Conservation (phyloP, 164 flowering plant species). For the Vitis labrusca region DNA sequence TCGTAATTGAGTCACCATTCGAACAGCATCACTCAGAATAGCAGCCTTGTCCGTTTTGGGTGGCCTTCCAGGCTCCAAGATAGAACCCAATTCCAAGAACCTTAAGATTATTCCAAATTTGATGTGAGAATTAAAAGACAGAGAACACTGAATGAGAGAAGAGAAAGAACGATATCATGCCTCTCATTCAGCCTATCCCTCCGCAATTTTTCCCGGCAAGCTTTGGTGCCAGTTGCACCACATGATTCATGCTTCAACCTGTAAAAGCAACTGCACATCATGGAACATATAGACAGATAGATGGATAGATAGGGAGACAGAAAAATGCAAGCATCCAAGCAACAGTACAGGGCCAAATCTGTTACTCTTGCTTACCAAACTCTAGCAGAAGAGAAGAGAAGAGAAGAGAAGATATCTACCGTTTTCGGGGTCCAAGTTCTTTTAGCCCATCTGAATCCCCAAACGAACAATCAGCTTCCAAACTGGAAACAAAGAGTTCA, state of each 20-base stretch:
- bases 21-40: slow-evolving; percentile 48
- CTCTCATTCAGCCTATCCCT: slow-evolving; percentile 34
- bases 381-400: neutral
- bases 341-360: neutral
- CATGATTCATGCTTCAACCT: slow-evolving; percentile 24
- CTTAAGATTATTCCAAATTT: slow-evolving; percentile 20
- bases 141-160: neutral
- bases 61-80: slow-evolving; percentile 57
- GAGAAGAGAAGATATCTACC: slow-evolving; percentile 25
- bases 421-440: slow-evolving; percentile 34
- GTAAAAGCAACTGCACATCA: neutral
- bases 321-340: neutral
- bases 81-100: slow-evolving; percentile 55
- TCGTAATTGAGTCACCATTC: slow-evolving; percentile 42
- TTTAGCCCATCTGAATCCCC: slow-evolving; percentile 34
- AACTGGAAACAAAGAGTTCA: slow-evolving; percentile 22
- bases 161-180: slow-evolving; percentile 11
- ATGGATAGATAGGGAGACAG: too few relatives aligned
- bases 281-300: neutral
- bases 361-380: neutral
- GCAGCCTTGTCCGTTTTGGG: slow-evolving; percentile 55
- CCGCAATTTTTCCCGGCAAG: slow-evolving; percentile 34
- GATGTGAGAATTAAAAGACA: neutral
- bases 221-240: slow-evolving; percentile 26
- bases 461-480: slow-evolving; percentile 39